Conservation (phyloP, 108 stramenopile genomes). For the Ochromonas danica region DNA sequence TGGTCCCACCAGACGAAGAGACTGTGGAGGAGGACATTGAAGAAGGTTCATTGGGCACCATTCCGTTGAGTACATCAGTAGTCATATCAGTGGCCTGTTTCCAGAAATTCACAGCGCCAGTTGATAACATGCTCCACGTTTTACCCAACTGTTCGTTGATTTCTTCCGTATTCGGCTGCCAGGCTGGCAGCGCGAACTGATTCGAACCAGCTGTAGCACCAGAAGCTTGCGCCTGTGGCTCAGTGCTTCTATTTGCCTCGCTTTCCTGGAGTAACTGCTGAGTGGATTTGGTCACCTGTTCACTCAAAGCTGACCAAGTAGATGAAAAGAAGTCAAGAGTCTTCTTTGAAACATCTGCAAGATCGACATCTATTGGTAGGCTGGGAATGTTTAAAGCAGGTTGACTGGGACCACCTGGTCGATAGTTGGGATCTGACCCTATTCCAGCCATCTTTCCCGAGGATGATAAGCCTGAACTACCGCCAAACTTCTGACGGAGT, state of each 20-base stretch:
- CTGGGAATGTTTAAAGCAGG: too few relatives aligned
- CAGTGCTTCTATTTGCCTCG: neutral
- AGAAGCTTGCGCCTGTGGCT: neutral
- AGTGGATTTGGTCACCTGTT: neutral
- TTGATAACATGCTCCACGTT: neutral
- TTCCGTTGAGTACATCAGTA: neutral
- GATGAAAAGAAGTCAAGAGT: neutral
- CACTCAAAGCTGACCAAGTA: neutral
- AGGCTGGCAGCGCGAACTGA: neutral
- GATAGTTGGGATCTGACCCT: neutral
- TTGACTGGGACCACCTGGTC: neutral
- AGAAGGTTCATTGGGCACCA: neutral
- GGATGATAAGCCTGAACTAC: neutral
- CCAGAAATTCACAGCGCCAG: neutral
- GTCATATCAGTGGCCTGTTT: neutral
- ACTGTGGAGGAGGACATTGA: neutral
- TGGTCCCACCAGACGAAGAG: neutral
- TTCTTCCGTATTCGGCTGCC: neutral
- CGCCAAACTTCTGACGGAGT: constrained; percentile 6
- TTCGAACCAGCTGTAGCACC: neutral
- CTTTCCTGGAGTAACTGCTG: neutral
- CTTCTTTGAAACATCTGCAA: neutral
- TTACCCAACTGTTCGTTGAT: too few relatives aligned
- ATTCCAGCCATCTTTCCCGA: neutral
- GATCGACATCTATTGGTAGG: too few relatives aligned